These are phyloP conservation scores for Lentinula sp. DNA, from an alignment of 768 basidiomycete species.

Conservation along the genomic window DNA sequence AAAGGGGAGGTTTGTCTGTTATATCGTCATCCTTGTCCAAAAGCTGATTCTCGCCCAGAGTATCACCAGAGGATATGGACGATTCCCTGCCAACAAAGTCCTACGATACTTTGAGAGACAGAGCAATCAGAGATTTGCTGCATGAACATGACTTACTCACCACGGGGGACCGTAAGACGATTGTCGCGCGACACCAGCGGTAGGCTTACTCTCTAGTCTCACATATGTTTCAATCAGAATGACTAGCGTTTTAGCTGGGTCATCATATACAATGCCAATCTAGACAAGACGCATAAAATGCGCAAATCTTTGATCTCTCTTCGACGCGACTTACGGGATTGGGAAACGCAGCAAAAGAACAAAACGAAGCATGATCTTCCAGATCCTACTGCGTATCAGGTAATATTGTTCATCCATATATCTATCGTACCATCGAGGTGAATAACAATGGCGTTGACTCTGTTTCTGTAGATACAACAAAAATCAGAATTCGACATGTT, in stretches of 20 bases:
- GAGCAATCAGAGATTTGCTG: conserved; percentile 51
- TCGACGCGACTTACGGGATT: conserved; percentile 45
- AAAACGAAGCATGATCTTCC: conserved; percentile 35
- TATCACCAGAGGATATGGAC: conserved; percentile 26
- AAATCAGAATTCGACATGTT: conserved; percentile 33
- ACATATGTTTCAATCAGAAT: background rate
- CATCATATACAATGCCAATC: conserved; percentile 64
- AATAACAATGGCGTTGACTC: background rate
- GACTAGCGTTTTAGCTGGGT: conserved; percentile 48
- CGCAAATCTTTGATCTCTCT: conserved; percentile 44
- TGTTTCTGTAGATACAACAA: conserved; percentile 27
- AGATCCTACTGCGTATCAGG: conserved; percentile 33
- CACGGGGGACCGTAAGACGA: conserved; percentile 43
- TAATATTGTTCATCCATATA: conserved; percentile 13
- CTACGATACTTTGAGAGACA: conserved; percentile 60
- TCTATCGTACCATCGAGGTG: too few relatives aligned
- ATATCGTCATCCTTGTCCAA: conserved; percentile 11
- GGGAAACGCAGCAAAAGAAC: conserved; percentile 47
- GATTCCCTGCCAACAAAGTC: conserved; percentile 56
- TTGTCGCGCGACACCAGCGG: conserved; percentile 58
- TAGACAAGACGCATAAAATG: conserved; percentile 44
- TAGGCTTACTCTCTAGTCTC: conserved; percentile 17
- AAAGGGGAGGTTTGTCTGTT: conserved; percentile 25
- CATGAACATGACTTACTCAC: conserved; percentile 41
- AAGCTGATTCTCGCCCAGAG: conserved; percentile 13